Evolutionary conservation across 306 rosid species (phyloP).

Genomic region (Psophocarpus tetragonolobus): DNA sequence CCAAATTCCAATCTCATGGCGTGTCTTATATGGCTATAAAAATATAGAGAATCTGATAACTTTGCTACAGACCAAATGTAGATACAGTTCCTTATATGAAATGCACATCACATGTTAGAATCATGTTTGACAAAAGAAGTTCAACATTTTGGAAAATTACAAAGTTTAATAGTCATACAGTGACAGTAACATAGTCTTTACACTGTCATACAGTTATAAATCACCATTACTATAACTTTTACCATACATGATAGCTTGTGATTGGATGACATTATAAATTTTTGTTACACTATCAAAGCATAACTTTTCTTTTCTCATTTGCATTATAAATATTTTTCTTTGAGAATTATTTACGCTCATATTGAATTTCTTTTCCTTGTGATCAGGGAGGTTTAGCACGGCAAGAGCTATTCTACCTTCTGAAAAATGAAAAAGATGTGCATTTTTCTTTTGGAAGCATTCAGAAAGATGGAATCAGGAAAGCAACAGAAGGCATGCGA

Average conservation of each 20-base stretch:
- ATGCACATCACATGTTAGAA: background rate
- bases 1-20: background rate
- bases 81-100: background rate
- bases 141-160: background rate
- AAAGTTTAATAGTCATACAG: no score
- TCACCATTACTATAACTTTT: no score
- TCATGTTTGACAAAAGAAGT: background rate
- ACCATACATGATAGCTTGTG: no score
- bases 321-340: background rate
- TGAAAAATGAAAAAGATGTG: constrained; percentile 64
- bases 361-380: background rate
- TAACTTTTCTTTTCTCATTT: background rate
- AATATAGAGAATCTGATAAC: background rate
- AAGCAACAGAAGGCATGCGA: constrained; percentile 70
- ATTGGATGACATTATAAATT: no score
- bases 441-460: constrained; percentile 77
- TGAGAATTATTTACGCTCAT: background rate
- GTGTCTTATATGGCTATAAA: background rate
- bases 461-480: constrained; percentile 56
- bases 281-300: no score
- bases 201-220: no score
- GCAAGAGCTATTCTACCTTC: constrained; percentile 64
- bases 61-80: no score
- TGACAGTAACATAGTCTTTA: no score
- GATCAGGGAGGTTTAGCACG: constrained; percentile 66